These are phyloP conservation scores for Trichoderma cornu-damae DNA, from an alignment of 2,329 filamentous ascomycete species.

Conservation along the genomic window DNA sequence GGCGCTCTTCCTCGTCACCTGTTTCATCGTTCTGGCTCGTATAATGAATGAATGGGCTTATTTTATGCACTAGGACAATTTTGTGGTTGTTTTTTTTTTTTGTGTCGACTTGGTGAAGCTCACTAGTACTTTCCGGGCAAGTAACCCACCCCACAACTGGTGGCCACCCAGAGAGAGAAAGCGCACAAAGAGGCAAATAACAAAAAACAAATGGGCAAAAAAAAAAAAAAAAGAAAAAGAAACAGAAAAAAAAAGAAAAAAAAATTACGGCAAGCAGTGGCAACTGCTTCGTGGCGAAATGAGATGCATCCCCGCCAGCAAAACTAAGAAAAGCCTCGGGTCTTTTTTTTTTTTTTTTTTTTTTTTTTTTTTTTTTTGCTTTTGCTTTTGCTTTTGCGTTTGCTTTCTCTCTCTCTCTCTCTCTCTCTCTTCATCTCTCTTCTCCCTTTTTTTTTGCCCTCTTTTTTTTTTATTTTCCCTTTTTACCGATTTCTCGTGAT, in stretches of 20 bases:
- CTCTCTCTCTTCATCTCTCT: not conserved
- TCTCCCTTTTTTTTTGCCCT: not conserved
- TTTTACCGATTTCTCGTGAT: not conserved
- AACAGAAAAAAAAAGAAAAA: not conserved
- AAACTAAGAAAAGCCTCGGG: not conserved
- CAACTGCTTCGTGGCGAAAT: not conserved
- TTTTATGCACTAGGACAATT: constrained; percentile 14
- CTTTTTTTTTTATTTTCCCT: not conserved
- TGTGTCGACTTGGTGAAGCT: not conserved
- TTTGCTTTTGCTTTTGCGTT: not conserved
- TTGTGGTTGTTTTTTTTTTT: too few relatives aligned
- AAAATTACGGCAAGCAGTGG: not conserved
- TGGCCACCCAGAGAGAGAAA: constrained; percentile 1
- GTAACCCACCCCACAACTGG: not conserved
- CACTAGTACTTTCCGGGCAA: constrained; percentile 6
- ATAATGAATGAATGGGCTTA: too few relatives aligned
- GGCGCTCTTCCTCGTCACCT: constrained; percentile 11
- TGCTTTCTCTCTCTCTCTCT: not conserved
- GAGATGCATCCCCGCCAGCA: constrained; percentile 1
- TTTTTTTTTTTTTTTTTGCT: not conserved
- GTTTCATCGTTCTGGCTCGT: constrained; percentile 9
- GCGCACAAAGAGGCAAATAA: constrained; percentile 13
- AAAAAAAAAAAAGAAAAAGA: not conserved
- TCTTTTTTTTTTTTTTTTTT: not conserved
- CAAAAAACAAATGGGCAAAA: not conserved